Percentiles rank a stretch among this genome's conserved stretches.
phyloP scores from a whole-genome alignment of 305 asterid species.

The Solanum hybrid region DNA sequence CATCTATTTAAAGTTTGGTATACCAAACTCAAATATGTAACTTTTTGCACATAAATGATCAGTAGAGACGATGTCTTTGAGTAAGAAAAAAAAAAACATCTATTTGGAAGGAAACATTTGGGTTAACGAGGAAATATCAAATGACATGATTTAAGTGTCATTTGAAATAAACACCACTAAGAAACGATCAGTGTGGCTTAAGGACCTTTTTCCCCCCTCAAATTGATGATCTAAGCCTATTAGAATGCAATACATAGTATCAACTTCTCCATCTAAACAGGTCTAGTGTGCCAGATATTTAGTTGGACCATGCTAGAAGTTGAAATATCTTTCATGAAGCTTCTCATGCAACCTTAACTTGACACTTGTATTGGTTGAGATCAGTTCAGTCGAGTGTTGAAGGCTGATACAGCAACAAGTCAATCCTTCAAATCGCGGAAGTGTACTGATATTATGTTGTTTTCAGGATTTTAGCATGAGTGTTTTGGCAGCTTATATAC shows the following conservation, averaged over 20 bases:
- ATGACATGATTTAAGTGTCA: neutral
- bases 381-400: neutral
- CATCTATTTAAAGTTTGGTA: neutral
- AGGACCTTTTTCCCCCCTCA: neutral
- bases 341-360: neutral
- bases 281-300: neutral
- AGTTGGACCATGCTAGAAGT: neutral
- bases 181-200: neutral
- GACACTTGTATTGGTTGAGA: neutral
- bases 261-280: neutral
- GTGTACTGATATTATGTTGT: slow-evolving; percentile 13
- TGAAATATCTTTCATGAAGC: slow-evolving; percentile 1
- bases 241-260: neutral
- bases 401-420: neutral
- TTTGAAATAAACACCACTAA: neutral
- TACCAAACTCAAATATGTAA: neutral
- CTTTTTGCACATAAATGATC: neutral
- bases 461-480: slow-evolving; percentile 83
- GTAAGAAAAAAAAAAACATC: neutral
- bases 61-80: neutral
- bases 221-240: neutral
- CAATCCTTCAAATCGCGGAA: neutral
- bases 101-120: neutral
- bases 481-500: slow-evolving; percentile 70
- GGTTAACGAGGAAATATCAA: neutral